Evolutionary conservation across 169 alveolate genomes (phyloP), one percentile per base, ranked within the genome.

Genomic region (Plasmodium malariae): DNA sequence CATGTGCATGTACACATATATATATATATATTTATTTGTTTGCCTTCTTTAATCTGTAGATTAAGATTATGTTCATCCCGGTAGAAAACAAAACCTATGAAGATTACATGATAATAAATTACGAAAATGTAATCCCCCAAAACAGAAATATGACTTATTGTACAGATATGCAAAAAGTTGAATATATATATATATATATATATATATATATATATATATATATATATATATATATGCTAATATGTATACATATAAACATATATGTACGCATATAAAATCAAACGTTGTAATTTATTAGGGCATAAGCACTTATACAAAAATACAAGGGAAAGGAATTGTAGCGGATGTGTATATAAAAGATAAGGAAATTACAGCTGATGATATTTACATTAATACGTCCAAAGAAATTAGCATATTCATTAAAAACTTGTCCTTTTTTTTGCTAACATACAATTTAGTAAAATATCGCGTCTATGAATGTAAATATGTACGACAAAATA

Each of bases 271-370:
- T 55, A 55, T 55, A 28, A 11, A 14, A 11, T 19, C 14, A 45
- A 76, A 34, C 19, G 62, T 57, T 57, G 21, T 78, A 45, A 30
- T 78, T 65, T 63, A 34, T 37, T 28, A 78, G 89, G 89, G 89
- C 37, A 28, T 78, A 43, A 78, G 78, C 36, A 78, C 89, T 12
- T 37, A 78, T 49, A 78, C 89, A 37, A 78, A 78, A 62, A 78
- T 78, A 30, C 36, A 36, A 49, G 71, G 78, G 7, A 69, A 78
- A 78, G 89, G 89, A 45, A 55, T 78, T 63, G 49, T 78, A 57
- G 89, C 89, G 28, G 65, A 78, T 30, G 89, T 78, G n/a, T 14
- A 48, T 32, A 78, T 78, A 78, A 78, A 78, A 30, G 76, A 78
- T 78, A 60, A 63, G 24, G 89, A 78, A 30, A 37, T 78, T 49